Percentiles rank a stretch among this genome's conserved stretches.
Conservation (phyloP, 345 rosid genomes). For the Hibiscus mutabilis region DNA sequence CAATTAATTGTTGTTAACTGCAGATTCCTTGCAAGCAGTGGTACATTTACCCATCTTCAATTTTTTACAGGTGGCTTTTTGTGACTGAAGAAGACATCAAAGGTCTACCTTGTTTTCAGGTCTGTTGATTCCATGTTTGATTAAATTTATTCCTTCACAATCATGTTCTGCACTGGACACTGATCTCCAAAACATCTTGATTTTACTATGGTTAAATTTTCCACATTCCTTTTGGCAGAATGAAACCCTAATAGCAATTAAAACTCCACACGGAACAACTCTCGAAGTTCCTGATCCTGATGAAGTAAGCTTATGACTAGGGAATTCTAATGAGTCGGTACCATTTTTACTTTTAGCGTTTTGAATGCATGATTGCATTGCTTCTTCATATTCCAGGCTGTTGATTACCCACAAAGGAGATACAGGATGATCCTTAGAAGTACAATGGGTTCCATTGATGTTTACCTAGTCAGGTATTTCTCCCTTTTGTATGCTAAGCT, state of each 20-base stretch:
- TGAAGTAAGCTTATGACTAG: constrained; percentile 50
- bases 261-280: constrained; percentile 98
- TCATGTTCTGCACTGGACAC: neutral
- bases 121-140: constrained; percentile 19
- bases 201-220: constrained; percentile 12
- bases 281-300: constrained; percentile 94
- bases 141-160: neutral
- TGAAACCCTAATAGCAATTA: constrained; percentile 85
- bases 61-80: constrained; percentile 74
- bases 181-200: constrained; percentile 17
- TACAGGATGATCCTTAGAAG: constrained; percentile 91
- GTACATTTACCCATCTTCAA: constrained; percentile 13
- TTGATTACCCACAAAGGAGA: constrained; percentile 73
- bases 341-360: constrained; percentile 9
- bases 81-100: constrained; percentile 91
- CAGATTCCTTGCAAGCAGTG: constrained; percentile 8
- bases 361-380: constrained; percentile 23
- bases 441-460: constrained; percentile 93
- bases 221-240: constrained; percentile 43
- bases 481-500: neutral
- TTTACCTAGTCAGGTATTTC: constrained; percentile 81
- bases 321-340: constrained; percentile 2
- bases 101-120: constrained; percentile 69
- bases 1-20: neutral
- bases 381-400: constrained; percentile 46